phyloP scores from a whole-genome alignment of 176 grass and related monocot species.

The Rhynchospora pubera region DNA sequence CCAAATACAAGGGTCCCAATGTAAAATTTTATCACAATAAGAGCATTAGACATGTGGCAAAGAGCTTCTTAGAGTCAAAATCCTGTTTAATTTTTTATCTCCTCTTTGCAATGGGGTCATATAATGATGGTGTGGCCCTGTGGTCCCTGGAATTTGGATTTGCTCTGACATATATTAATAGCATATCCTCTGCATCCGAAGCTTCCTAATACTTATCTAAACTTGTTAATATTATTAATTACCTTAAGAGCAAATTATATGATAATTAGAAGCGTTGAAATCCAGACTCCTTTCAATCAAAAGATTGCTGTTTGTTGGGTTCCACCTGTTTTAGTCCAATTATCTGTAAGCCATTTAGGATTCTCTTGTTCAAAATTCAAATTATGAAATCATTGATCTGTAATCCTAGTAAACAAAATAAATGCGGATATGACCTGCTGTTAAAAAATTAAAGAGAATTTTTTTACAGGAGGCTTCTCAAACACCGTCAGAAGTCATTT shows the following conservation, averaged over 20 bases:
- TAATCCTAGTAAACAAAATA: background rate
- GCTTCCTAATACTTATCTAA: constrained; percentile 8
- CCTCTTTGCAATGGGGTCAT: background rate
- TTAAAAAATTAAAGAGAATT: background rate
- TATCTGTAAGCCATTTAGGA: background rate
- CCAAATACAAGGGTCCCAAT: background rate
- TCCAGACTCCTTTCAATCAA: background rate
- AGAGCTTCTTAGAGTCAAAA: background rate
- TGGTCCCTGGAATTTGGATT: constrained; percentile 19
- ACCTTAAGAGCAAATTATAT: background rate
- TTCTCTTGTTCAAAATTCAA: background rate
- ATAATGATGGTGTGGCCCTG: background rate
- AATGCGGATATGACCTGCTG: background rate
- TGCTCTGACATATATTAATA: background rate
- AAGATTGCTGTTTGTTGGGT: background rate
- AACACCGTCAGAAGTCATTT: too few relatives aligned
- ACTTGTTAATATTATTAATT: background rate
- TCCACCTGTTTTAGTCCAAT: too few relatives aligned
- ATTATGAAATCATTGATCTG: background rate
- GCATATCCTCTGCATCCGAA: constrained; percentile 2
- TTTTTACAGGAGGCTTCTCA: too few relatives aligned
- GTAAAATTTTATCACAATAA: background rate
- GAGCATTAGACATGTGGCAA: background rate
- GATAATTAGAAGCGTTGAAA: background rate
- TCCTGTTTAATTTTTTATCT: background rate